Evolutionary conservation across 2,329 filamentous ascomycete species (phyloP).

Genomic region (Aspergillus thermomutatus): DNA sequence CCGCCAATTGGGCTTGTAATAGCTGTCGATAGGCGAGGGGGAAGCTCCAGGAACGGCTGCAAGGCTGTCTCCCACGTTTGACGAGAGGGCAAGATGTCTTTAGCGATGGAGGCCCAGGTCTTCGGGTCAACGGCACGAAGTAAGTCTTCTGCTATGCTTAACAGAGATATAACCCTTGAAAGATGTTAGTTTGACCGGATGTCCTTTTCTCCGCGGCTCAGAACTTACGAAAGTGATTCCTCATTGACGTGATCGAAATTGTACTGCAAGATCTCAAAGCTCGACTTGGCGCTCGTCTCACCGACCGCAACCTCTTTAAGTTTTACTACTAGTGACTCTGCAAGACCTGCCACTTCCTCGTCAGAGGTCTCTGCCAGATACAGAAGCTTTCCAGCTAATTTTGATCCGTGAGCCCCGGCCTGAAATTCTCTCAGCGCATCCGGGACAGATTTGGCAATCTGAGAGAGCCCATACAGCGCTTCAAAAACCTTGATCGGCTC

Average conservation of each 20-base stretch:
- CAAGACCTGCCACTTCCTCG: constrained; percentile 48
- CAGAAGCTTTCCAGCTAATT: constrained; percentile 51
- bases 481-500: constrained; percentile 33
- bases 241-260: constrained; percentile 46
- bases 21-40: constrained; percentile 58
- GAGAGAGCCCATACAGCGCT: constrained; percentile 44
- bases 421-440: constrained; percentile 44
- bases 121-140: constrained; percentile 33
- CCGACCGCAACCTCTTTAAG: constrained; percentile 37
- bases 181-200: constrained; percentile 22
- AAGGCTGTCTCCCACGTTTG: constrained; percentile 66
- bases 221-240: constrained; percentile 46
- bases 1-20: constrained; percentile 72
- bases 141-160: constrained; percentile 52
- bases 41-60: constrained; percentile 44
- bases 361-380: constrained; percentile 52
- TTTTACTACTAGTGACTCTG: constrained; percentile 31
- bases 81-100: constrained; percentile 60
- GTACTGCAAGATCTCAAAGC: constrained; percentile 52
- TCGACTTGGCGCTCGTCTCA: constrained; percentile 42
- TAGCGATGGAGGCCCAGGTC: constrained; percentile 24
- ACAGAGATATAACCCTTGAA: constrained; percentile 54
- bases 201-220: neutral
- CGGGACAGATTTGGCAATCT: constrained; percentile 40
- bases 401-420: constrained; percentile 44